Conservation (phyloP, 1,284 basidiomycete species). For the Pterula multifida region DNA sequence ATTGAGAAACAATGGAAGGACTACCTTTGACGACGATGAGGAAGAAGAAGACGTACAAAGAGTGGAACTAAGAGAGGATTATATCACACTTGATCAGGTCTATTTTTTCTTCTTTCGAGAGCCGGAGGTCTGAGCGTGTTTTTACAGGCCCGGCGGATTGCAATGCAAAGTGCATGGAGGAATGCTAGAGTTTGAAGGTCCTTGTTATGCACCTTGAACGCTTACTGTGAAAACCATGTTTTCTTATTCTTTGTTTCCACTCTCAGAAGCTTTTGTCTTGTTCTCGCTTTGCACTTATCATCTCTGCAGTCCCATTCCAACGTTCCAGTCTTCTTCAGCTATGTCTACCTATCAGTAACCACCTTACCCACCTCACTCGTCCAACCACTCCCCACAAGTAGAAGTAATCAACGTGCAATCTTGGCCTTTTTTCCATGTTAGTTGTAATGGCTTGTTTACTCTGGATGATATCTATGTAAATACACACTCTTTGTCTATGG, state of each 20-base stretch:
- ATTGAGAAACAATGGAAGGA: conserved; percentile 35
- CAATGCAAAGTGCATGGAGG: conserved; percentile 68
- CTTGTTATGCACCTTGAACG: not conserved
- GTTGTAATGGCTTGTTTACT: conserved; percentile 16
- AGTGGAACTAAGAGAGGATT: conserved; percentile 66
- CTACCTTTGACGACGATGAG: conserved; percentile 40
- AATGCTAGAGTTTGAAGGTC: conserved; percentile 17
- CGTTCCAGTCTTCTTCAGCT: not conserved
- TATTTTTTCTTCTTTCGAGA: conserved; percentile 4
- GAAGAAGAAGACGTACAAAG: conserved; percentile 60
- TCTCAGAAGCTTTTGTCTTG: no score
- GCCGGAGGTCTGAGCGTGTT: not conserved
- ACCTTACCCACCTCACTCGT: not conserved
- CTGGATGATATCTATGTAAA: no score
- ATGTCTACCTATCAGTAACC: not conserved
- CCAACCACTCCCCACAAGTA: not conserved
- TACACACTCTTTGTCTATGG: no score
- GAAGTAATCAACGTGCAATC: not conserved
- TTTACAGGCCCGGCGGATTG: conserved; percentile 50
- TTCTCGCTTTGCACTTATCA: no score
- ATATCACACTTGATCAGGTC: conserved; percentile 83
- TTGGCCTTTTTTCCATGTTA: conserved; percentile 12
- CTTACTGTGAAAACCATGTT: no score
- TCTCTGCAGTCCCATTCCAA: not conserved
- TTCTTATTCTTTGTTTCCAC: no score